Percentiles rank a stretch among this genome's conserved stretches.
phyloP scores from a whole-genome alignment of 148 eudicot genomes.

The Rhododendron simsii region DNA sequence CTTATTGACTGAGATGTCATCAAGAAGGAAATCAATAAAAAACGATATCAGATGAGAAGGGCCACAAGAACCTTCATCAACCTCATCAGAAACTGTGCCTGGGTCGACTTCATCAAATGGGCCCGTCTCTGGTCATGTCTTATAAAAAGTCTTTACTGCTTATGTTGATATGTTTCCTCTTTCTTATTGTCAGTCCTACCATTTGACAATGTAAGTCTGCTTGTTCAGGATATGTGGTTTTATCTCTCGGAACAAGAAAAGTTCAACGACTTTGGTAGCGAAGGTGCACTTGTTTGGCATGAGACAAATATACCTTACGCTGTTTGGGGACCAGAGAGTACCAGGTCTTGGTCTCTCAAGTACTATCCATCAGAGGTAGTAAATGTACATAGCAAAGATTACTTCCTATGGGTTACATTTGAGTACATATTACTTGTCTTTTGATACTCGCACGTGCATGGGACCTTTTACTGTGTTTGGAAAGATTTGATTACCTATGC shows the following conservation, averaged over 20 bases:
- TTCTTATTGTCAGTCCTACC: constrained; percentile 3
- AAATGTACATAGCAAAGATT: neutral
- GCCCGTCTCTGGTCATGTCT: neutral
- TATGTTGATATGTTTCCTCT: constrained; percentile 1
- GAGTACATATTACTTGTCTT: neutral
- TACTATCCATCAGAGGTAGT: constrained; percentile 86
- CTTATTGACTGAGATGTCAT: constrained; percentile 49
- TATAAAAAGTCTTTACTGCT: neutral
- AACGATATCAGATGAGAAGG: neutral
- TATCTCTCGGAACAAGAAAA: constrained; percentile 78
- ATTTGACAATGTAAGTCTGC: neutral
- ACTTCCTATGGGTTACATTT: neutral
- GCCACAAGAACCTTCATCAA: neutral
- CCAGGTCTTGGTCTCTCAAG: constrained; percentile 63
- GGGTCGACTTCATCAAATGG: neutral
- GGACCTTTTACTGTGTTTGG: neutral
- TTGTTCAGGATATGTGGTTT: constrained; percentile 85
- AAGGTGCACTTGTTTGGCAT: constrained; percentile 91
- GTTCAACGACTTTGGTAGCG: constrained; percentile 75
- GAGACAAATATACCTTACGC: constrained; percentile 97
- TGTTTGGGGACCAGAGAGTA: constrained; percentile 83
- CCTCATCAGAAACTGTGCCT: neutral
- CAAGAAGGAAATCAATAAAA: neutral
- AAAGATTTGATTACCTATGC: neutral
- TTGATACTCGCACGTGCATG: neutral